Base-by-base conservation (phyloP, 345 rosid species). In the Hevea brasiliensis region DNA sequence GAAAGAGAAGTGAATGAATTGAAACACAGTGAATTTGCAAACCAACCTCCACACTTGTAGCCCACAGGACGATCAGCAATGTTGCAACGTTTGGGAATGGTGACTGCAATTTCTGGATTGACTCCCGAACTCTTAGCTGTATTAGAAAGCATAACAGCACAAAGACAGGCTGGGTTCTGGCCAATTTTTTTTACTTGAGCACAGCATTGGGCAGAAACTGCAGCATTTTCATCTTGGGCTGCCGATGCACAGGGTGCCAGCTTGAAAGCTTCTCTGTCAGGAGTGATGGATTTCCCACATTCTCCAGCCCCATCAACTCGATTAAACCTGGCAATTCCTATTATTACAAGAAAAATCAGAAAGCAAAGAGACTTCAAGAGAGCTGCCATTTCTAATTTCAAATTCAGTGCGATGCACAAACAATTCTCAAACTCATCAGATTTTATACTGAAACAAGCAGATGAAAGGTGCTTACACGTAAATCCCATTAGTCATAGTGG, bases 51-150 rank as follows among this genome's bases (percentile, higher is more conserved):
- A 72, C 99, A 95, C 78, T 87, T 84, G 86, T 89, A 90, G 67
- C 98, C 98, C 15, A 87, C 82, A 10, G 98, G 99, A 63, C 93
- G 93, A 79, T 84, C 79, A 61, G 80, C 80, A 27, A 95, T 73
- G 85, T 92, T 87, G 90, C 98, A 92, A 48, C 94, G 92, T 67
- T 92, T 87, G 26, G 99, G 97, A 70, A 95, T 88, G 79, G 98
- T 91, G 61, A 95, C 71, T 8, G 99, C 96, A 41, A 87, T 65
- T 67, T 85, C 92, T 0, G 93, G 92, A 79, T 89, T 86, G 74
- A 81, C 77, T 15, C 99, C 99, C 6, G 94, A 84, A 41, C 80
- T 87, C 61, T 81, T 89, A 32, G 97, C 98, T 4, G 92, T 91
- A 56, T 90, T 85, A 3, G 98, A 91, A 50, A 89, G 94, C 97